Evolutionary conservation across 2,329 filamentous ascomycete species (phyloP).

Genomic region (Aspergillus sp.): DNA sequence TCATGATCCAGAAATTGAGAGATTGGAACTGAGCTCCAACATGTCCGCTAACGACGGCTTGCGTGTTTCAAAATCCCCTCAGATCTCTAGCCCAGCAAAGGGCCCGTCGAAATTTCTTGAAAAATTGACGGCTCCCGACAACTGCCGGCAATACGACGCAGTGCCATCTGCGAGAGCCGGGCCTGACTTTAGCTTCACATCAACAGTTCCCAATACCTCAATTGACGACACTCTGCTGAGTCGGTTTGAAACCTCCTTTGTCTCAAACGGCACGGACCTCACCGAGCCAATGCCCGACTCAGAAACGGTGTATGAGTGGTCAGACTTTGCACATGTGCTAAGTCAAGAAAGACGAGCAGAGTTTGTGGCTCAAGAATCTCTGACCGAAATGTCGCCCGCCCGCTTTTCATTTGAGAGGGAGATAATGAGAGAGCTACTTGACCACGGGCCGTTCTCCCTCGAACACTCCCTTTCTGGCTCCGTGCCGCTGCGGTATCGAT

Average conservation of each 20-base stretch:
- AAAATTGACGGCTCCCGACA: conserved; percentile 17
- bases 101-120: conserved; percentile 18
- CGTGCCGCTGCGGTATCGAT: conserved; percentile 36
- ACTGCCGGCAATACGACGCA: conserved; percentile 19
- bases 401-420: conserved; percentile 17
- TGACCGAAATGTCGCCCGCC: not conserved
- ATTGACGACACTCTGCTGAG: conserved; percentile 11
- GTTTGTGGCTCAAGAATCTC: conserved; percentile 4
- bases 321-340: conserved; percentile 23
- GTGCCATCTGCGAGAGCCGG: conserved; percentile 9
- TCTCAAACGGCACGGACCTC: conserved; percentile 24
- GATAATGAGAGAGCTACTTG: conserved; percentile 30
- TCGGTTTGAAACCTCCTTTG: conserved; percentile 26
- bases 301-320: conserved; percentile 28
- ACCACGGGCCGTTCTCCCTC: conserved; percentile 37
- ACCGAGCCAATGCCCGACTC: conserved; percentile 26
- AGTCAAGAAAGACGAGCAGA: conserved; percentile 15
- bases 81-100: not conserved
- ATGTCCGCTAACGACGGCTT: not conserved
- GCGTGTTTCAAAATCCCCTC: conserved; percentile 9
- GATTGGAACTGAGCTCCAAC: not conserved
- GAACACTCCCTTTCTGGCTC: conserved; percentile 24
- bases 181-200: conserved; percentile 24
- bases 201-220: conserved; percentile 13
- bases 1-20: not conserved